Conservation (phyloP, 2,329 filamentous ascomycete species). For the Colletotrichum viniferum region DNA sequence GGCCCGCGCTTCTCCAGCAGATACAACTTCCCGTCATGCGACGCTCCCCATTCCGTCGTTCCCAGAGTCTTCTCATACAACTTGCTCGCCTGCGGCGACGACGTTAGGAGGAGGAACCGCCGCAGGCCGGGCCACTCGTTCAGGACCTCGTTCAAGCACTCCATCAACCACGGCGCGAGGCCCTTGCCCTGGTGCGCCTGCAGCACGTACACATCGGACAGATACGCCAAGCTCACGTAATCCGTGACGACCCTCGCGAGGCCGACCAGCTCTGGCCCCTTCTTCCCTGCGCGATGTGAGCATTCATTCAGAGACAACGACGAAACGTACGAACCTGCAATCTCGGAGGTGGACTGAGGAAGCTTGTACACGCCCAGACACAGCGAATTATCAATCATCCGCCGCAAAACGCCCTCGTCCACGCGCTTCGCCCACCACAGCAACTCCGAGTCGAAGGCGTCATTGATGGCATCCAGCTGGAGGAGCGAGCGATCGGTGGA, state of each 20-base stretch:
- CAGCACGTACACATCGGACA: constrained; percentile 70
- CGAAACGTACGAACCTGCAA: constrained; percentile 30
- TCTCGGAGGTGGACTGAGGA: constrained; percentile 32
- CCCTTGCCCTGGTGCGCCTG: constrained; percentile 64
- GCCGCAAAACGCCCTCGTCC: constrained; percentile 50
- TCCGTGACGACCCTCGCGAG: constrained; percentile 34
- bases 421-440: constrained; percentile 66
- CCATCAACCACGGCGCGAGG: constrained; percentile 69
- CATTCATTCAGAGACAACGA: neutral
- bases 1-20: constrained; percentile 46
- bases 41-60: constrained; percentile 47
- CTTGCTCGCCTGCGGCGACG: constrained; percentile 31
- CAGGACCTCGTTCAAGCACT: constrained; percentile 61
- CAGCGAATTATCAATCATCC: constrained; percentile 61
- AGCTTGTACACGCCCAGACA: constrained; percentile 62
- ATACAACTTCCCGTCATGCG: constrained; percentile 41
- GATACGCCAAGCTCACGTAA: constrained; percentile 23
- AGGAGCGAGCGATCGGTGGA: constrained; percentile 64
- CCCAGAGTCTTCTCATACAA: constrained; percentile 55
- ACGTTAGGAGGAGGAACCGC: constrained; percentile 60
- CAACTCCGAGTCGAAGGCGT: constrained; percentile 58
- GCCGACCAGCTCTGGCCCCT: constrained; percentile 40
- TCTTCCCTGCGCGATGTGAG: neutral
- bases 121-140: constrained; percentile 63
- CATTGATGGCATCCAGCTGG: constrained; percentile 57